Evolutionary conservation across 768 basidiomycete species (phyloP).

Genomic region (Chlorophyllum brunneum): DNA sequence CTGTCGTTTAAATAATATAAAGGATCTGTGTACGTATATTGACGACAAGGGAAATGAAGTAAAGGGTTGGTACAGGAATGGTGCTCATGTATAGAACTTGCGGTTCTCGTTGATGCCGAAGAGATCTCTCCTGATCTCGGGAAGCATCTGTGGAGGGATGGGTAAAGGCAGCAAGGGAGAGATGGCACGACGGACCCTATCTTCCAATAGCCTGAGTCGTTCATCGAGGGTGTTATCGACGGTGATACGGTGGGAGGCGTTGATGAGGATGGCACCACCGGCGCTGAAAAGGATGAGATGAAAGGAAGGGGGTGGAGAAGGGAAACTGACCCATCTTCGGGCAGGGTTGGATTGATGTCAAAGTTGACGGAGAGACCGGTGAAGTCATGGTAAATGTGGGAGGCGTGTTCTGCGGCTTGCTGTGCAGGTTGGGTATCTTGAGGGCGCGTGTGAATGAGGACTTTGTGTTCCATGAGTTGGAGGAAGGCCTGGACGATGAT

Average conservation of each 20-base stretch:
- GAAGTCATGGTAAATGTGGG: slow-evolving; percentile 66
- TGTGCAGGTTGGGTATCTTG: slow-evolving; percentile 60
- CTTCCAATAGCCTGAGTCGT: slow-evolving; percentile 82
- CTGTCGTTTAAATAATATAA: not conserved
- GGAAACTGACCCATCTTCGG: slow-evolving; percentile 59
- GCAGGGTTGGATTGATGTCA: slow-evolving; percentile 57
- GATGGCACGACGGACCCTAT: slow-evolving; percentile 55
- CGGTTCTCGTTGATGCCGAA: slow-evolving; percentile 91
- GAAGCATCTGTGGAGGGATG: slow-evolving; percentile 70
- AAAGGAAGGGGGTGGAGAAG: not conserved
- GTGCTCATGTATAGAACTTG: slow-evolving; percentile 73
- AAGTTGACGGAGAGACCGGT: slow-evolving; percentile 65
- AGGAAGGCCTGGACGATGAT: slow-evolving; percentile 84
- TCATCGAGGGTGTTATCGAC: slow-evolving; percentile 96
- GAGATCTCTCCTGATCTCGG: slow-evolving; percentile 85
- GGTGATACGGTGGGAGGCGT: slow-evolving; percentile 72
- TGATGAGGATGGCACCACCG: slow-evolving; percentile 80
- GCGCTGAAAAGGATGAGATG: slow-evolving; percentile 43
- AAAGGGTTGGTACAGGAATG: not conserved
- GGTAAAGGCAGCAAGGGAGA: not conserved
- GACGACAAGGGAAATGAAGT: not conserved
- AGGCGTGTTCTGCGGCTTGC: slow-evolving; percentile 64
- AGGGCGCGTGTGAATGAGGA: slow-evolving; percentile 62
- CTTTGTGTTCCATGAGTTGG: slow-evolving; percentile 71
- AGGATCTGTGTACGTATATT: not conserved